These are phyloP conservation scores for Ophiobolus disseminans DNA, from an alignment of 2,329 filamentous ascomycete species.

Conservation along the genomic window DNA sequence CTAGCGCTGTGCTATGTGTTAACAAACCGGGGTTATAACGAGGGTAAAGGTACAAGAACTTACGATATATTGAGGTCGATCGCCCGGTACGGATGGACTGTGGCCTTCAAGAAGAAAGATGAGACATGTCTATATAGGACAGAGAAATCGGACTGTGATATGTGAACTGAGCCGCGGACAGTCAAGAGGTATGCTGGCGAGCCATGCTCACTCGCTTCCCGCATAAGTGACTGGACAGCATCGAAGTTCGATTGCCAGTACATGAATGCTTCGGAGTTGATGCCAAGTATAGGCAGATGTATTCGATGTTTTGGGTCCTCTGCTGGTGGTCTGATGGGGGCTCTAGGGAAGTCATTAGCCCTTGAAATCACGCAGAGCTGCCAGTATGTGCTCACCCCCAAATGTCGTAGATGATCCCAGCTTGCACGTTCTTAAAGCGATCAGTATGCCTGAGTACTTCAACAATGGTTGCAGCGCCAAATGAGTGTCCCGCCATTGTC, in stretches of 20 bases:
- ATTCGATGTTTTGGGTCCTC: slow-evolving; percentile 57
- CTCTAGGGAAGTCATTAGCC: slow-evolving; percentile 37
- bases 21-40: not conserved
- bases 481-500: slow-evolving; percentile 70
- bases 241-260: slow-evolving; percentile 72
- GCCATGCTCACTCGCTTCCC: slow-evolving; percentile 60
- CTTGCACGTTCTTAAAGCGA: slow-evolving; percentile 64
- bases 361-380: too few relatives aligned
- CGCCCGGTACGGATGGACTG: slow-evolving; percentile 68
- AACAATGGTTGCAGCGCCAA: slow-evolving; percentile 69
- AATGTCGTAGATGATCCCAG: slow-evolving; percentile 71
- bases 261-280: slow-evolving; percentile 74
- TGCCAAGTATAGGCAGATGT: slow-evolving; percentile 64
- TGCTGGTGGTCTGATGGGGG: slow-evolving; percentile 52
- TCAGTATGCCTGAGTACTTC: slow-evolving; percentile 65
- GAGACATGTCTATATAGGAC: slow-evolving; percentile 67
- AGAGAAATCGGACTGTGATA: slow-evolving; percentile 71
- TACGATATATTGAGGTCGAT: slow-evolving; percentile 66
- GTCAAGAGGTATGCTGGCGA: slow-evolving; percentile 56
- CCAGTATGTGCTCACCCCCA: slow-evolving; percentile 60
- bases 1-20: slow-evolving; percentile 52
- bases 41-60: not conserved
- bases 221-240: slow-evolving; percentile 62
- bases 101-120: slow-evolving; percentile 66
- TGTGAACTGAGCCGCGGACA: slow-evolving; percentile 66